A percentile compares a stretch with the other conserved stretches of the same genome.
Conservation (phyloP, 179 eudicot species). For the Monotropa hypopitys region DNA sequence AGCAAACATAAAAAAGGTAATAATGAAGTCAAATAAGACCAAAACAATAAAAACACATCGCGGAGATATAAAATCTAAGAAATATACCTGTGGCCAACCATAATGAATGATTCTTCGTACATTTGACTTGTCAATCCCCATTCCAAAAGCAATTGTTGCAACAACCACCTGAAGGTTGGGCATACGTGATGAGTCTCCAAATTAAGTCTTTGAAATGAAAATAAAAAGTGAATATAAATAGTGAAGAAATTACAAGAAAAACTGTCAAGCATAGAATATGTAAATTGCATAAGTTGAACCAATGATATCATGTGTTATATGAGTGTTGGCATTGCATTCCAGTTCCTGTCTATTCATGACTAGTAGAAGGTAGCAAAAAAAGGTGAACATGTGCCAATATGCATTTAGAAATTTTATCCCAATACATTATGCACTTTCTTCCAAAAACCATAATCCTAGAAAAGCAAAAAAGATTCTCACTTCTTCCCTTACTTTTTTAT, state of each 20-base stretch:
- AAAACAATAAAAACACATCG: not conserved
- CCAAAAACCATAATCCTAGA: not conserved
- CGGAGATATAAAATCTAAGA: not conserved
- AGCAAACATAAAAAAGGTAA: not conserved
- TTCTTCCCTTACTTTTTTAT: not conserved
- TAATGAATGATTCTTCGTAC: constrained; percentile 88
- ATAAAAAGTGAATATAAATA: not conserved
- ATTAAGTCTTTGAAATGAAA: not conserved
- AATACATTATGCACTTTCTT: not conserved
- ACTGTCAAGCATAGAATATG: not conserved
- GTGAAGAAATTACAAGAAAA: not conserved
- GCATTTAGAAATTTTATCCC: not conserved
- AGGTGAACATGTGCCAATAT: not conserved
- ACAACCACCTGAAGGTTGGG: constrained; percentile 48
- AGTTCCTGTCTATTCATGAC: not conserved
- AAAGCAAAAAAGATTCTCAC: not conserved
- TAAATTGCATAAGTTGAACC: not conserved
- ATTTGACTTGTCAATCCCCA: constrained; percentile 91
- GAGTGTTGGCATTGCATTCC: not conserved
- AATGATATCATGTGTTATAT: not conserved
- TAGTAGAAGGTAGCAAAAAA: not conserved
- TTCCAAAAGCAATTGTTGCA: constrained; percentile 94
- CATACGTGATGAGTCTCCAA: not conserved
- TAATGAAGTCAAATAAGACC: not conserved
- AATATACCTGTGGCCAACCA: constrained; percentile 80